phyloP scores from a whole-genome alignment of 805 yeast genomes.

The Tetrapisispora nanseiensis region DNA sequence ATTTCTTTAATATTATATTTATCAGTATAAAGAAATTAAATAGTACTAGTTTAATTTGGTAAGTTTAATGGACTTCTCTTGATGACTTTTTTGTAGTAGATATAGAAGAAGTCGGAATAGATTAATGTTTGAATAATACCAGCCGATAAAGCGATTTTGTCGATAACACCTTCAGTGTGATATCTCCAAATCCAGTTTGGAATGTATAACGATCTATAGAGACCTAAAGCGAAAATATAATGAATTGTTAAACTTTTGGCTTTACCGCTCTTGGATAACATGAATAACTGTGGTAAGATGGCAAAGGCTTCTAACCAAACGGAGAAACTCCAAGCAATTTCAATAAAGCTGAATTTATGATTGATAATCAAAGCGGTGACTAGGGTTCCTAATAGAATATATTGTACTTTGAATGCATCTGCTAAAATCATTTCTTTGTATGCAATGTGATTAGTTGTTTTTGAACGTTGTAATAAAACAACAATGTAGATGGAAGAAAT shows the following conservation, averaged over 20 bases:
- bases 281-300: conserved; percentile 83
- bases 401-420: conserved; percentile 67
- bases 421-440: conserved; percentile 46
- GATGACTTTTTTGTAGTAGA: conserved; percentile 75
- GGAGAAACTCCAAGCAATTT: conserved; percentile 77
- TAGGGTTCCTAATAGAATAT: conserved; percentile 54
- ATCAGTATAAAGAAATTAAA: neutral
- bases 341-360: conserved; percentile 49
- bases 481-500: conserved; percentile 66
- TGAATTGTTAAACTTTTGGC: conserved; percentile 83
- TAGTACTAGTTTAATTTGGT: conserved; percentile 36
- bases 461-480: conserved; percentile 46
- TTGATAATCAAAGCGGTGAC: conserved; percentile 56
- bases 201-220: conserved; percentile 80
- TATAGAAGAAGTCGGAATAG: conserved; percentile 91
- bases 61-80: conserved; percentile 68
- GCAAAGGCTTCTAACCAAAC: conserved; percentile 91
- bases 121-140: conserved; percentile 80
- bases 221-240: conserved; percentile 87
- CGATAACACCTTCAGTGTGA: conserved; percentile 47
- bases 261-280: conserved; percentile 82
- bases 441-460: conserved; percentile 40
- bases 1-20: neutral
- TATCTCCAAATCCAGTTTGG: conserved; percentile 94
- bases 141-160: conserved; percentile 60